Evolutionary conservation across 2,329 filamentous ascomycete genomes (phyloP).

Genomic region (Epichloe festucae): DNA sequence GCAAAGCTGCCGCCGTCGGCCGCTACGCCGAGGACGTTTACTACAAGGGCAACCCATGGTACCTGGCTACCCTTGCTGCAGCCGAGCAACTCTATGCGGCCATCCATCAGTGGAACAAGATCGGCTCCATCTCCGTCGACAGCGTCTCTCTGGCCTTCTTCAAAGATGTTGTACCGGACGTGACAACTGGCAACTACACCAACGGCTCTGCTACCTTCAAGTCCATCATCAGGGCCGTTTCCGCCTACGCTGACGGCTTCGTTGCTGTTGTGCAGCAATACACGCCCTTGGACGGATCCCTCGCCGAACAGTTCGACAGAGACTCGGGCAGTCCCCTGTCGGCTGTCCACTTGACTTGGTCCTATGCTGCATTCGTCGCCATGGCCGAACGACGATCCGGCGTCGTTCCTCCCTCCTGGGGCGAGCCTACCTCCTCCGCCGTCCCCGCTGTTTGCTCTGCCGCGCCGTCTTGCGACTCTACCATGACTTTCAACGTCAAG

Average conservation of each 20-base stretch:
- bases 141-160: slow-evolving; percentile 59
- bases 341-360: slow-evolving; percentile 58
- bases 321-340: slow-evolving; percentile 39
- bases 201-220: slow-evolving; percentile 34
- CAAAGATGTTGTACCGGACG: slow-evolving; percentile 45
- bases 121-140: slow-evolving; percentile 51
- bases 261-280: slow-evolving; percentile 48
- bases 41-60: slow-evolving; percentile 72
- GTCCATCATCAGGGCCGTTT: slow-evolving; percentile 42
- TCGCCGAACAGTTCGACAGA: slow-evolving; percentile 53
- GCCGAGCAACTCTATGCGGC: slow-evolving; percentile 73
- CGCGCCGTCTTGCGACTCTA: slow-evolving; percentile 13
- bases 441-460: slow-evolving; percentile 10
- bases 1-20: slow-evolving; percentile 48
- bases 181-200: slow-evolving; percentile 49
- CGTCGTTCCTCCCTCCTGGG: slow-evolving; percentile 42
- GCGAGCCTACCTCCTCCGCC: slow-evolving; percentile 10
- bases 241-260: slow-evolving; percentile 46
- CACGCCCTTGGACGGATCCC: slow-evolving; percentile 43
- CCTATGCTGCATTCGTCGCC: slow-evolving; percentile 54
- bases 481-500: slow-evolving; percentile 11
- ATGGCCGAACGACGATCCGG: slow-evolving; percentile 40
- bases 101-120: slow-evolving; percentile 54
- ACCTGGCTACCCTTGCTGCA: slow-evolving; percentile 61
- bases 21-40: slow-evolving; percentile 63